A percentile compares a stretch with the other conserved stretches of the same genome.
Conservation (phyloP, 2,329 filamentous ascomycete genomes). For the Alternaria dauci region DNA sequence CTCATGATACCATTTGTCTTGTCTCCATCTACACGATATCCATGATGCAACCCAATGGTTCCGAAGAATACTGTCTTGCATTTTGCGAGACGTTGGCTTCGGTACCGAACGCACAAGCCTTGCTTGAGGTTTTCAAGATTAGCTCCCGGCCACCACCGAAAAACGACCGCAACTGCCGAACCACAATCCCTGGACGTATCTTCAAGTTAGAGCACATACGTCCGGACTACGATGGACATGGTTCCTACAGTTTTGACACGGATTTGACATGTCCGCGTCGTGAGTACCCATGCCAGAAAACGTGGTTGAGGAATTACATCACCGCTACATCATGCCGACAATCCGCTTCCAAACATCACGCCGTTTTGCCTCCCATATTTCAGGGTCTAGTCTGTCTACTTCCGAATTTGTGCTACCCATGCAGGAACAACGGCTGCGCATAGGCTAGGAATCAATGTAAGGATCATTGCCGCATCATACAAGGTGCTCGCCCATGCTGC, state of each 20-base stretch:
- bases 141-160: neutral
- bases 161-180: neutral
- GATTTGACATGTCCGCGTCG: neutral
- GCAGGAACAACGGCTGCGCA: neutral
- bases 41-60: neutral
- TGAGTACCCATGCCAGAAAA: neutral
- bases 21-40: neutral
- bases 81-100: neutral
- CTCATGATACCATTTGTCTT: neutral
- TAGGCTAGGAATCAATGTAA: conserved; percentile 1
- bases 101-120: neutral
- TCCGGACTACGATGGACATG: neutral
- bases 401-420: neutral
- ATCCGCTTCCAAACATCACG: neutral
- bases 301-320: neutral
- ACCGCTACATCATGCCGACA: neutral
- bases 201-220: neutral
- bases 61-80: neutral
- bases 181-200: neutral
- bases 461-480: conserved; percentile 11
- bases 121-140: neutral
- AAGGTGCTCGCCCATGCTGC: neutral
- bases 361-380: neutral
- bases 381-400: neutral
- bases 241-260: neutral